These are phyloP conservation scores for Alternaria triticimaculans DNA, from an alignment of 2,329 filamentous ascomycete species.

Conservation along the genomic window DNA sequence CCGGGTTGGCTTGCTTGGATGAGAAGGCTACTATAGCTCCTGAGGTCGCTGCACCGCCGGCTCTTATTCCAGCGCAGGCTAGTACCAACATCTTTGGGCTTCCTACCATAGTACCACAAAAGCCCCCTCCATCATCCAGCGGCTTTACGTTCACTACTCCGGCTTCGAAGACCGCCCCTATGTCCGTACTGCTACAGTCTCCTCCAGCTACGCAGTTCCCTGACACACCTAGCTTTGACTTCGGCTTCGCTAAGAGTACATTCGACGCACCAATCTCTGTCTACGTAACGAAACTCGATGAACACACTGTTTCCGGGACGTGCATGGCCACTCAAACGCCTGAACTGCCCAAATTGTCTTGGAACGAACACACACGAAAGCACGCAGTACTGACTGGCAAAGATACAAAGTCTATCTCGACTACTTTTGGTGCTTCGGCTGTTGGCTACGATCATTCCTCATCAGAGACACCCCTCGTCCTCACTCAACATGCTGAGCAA, in stretches of 20 bases:
- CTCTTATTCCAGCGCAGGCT: rapidly evolving
- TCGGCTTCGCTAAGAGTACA: background rate
- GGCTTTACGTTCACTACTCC: rapidly evolving
- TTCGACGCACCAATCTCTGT: background rate
- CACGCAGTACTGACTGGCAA: no score
- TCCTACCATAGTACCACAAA: rapidly evolving
- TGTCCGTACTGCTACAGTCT: background rate
- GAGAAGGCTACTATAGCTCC: background rate
- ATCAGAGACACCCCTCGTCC: no score
- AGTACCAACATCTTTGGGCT: background rate
- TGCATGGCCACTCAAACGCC: no score
- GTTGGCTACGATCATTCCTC: no score
- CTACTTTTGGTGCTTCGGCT: no score
- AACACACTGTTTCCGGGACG: no score
- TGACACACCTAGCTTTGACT: rapidly evolving
- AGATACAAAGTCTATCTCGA: no score
- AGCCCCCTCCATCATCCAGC: rapidly evolving
- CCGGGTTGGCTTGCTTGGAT: rapidly evolving
- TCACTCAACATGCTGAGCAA: no score
- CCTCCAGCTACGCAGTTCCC: rapidly evolving
- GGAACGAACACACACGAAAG: no score
- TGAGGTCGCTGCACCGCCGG: background rate
- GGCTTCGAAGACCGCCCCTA: background rate
- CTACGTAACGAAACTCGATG: no score
- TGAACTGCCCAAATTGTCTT: no score